A percentile compares a stretch with the other conserved stretches of the same genome.
These are phyloP conservation scores for Litchi chinensis DNA, from an alignment of 345 rosid genomes.

Conservation along the genomic window DNA sequence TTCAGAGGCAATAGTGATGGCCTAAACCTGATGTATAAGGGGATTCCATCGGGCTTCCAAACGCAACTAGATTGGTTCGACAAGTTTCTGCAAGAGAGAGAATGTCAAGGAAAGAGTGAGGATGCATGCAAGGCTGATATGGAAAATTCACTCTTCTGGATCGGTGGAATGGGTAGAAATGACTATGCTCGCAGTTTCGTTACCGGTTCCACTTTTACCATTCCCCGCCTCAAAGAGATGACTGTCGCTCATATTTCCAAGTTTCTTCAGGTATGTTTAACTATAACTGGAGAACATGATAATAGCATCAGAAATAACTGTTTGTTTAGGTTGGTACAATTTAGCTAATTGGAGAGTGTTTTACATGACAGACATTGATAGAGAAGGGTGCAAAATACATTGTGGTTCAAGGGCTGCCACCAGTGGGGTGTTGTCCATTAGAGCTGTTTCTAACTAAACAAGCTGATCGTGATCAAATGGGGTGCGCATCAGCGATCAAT, in stretches of 20 bases:
- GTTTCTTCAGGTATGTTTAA: slow-evolving; percentile 32
- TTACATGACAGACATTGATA: slow-evolving; percentile 32
- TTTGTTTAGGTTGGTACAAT: background rate
- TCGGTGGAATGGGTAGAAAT: slow-evolving; percentile 46
- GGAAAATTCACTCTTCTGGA: slow-evolving; percentile 37
- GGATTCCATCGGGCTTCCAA: slow-evolving; percentile 29
- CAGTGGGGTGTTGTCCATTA: slow-evolving; percentile 46
- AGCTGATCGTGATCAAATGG: slow-evolving; percentile 28
- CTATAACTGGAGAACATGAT: background rate
- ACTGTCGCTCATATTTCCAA: slow-evolving; percentile 27
- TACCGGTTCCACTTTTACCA: background rate
- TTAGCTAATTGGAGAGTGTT: background rate
- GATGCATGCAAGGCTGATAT: slow-evolving; percentile 18
- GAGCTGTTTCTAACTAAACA: slow-evolving; percentile 10
- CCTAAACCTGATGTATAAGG: slow-evolving; percentile 28
- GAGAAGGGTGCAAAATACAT: slow-evolving; percentile 44
- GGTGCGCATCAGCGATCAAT: slow-evolving; percentile 37
- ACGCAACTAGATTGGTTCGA: slow-evolving; percentile 48
- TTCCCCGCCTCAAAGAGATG: slow-evolving; percentile 18
- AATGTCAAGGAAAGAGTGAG: slow-evolving; percentile 16
- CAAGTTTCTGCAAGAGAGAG: slow-evolving; percentile 1
- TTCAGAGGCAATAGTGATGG: background rate
- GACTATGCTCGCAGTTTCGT: slow-evolving; percentile 44
- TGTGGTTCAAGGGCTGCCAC: slow-evolving; percentile 52
- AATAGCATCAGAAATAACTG: background rate